Base-by-base conservation (phyloP, 352 stramenopile genomes). In the Elongisporangium prolatum region DNA sequence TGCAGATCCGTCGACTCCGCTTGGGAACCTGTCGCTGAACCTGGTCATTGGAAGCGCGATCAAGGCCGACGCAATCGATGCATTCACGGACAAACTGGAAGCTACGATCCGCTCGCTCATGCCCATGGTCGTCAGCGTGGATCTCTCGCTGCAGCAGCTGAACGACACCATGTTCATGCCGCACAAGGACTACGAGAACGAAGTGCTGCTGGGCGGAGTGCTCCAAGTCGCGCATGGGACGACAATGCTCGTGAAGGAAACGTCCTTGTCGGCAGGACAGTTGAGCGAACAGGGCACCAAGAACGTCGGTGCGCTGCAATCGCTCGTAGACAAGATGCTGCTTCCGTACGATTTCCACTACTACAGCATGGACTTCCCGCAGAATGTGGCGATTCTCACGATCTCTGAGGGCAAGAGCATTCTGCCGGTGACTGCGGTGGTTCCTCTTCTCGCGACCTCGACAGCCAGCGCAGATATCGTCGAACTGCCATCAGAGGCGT, bases 321-420 rank as follows among this genome's bases (percentile, higher is more conserved):
- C 78, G 7, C 71, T 94, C 14, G 71, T 92, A 2, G 69, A 75
- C 22, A 91, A 89, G 63, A 84, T 91, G 78, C 60, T 91, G 21
- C 67, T 94, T 17, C 77, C 80, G 13, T 94, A 94, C 58, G 85
- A 94, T 49, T 94, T 94, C 48, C 76, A 89, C 53, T 94, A 78
- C 54, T 94, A 91, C 69, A 84, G 72, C 50, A 91, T 90, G 74
- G 82, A 92, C 51, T 94, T 94, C 51, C 80, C 84, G 0, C 82
- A 91, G 54, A 81, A 94, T 25, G 75, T 89, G 54, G 67, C 75
- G 0, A 56, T 92, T 24, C 54, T 94, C 22, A 86, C 71, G 1
- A 38, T 94, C 25, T 94, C 85, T 0, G 75, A 88, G 25, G 71
- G 73, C 28, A 94, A 91, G 60, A 90, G 75, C 52, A 82, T 92